Conservation (phyloP, 2,329 filamentous ascomycete species). For the Pseudogymnoascus sp. region DNA sequence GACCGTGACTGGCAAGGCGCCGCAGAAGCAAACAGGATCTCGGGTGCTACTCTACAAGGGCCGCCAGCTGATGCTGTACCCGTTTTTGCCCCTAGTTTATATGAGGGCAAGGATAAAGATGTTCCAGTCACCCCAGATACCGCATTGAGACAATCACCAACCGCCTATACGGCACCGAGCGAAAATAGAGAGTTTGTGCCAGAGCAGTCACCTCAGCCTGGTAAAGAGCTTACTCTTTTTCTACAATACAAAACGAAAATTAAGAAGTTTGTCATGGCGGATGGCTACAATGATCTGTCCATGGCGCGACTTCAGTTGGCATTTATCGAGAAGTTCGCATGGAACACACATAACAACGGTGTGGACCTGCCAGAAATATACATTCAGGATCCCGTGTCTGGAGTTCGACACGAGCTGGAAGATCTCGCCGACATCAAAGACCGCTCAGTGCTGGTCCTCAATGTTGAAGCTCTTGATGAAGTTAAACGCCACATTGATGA, state of each 20-base stretch:
- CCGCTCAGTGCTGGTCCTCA: conserved; percentile 86
- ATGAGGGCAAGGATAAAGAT: conserved; percentile 12
- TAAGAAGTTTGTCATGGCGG: conserved; percentile 86
- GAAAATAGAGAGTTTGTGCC: conserved; percentile 45
- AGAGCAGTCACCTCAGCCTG: conserved; percentile 60
- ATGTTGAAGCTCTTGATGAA: conserved; percentile 87
- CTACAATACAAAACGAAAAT: conserved; percentile 95
- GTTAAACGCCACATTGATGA: conserved; percentile 96
- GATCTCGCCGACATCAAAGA: conserved; percentile 92
- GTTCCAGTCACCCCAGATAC: conserved; percentile 18
- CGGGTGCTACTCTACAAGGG: conserved; percentile 52
- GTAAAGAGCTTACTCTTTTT: conserved; percentile 88
- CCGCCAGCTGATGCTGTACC: conserved; percentile 46
- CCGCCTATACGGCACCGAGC: background rate
- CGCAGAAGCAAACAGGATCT: conserved; percentile 15
- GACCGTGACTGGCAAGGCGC: background rate
- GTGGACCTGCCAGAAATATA: conserved; percentile 93
- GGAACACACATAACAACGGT: conserved; percentile 94
- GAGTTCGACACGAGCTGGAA: conserved; percentile 93
- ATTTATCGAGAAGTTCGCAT: conserved; percentile 98
- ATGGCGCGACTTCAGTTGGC: conserved; percentile 85
- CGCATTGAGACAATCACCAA: conserved; percentile 11
- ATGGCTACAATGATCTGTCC: conserved; percentile 76
- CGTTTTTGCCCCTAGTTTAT: conserved; percentile 19
- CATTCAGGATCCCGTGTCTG: conserved; percentile 90